A percentile compares a stretch with the other conserved stretches of the same genome.
Evolutionary conservation across 2,329 filamentous ascomycete genomes (phyloP).

Genomic region (Fusarium keratoplasticum): DNA sequence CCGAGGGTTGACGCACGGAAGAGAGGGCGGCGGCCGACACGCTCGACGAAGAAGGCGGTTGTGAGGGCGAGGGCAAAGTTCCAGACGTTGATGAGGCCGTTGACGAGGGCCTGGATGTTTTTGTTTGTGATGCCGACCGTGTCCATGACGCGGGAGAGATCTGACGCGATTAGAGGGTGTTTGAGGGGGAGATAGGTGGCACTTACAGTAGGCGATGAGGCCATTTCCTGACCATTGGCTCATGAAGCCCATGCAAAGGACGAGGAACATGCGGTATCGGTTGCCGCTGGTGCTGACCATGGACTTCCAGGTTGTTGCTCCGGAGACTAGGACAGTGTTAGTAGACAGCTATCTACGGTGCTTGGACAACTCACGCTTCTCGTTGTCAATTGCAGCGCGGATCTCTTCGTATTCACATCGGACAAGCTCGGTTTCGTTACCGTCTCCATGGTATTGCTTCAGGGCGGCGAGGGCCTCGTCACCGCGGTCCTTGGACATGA

Average conservation of each 20-base stretch:
- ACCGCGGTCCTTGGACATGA: constrained; percentile 53
- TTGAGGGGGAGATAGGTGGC: fast-evolving
- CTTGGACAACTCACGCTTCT: constrained; percentile 49
- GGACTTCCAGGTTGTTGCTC: constrained; percentile 44
- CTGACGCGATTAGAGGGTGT: background rate
- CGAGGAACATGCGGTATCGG: constrained; percentile 52
- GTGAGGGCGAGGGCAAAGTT: constrained; percentile 44
- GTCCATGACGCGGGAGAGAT: constrained; percentile 33
- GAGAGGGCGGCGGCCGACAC: constrained; percentile 46
- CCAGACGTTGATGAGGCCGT: constrained; percentile 46
- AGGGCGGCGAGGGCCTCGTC: constrained; percentile 65
- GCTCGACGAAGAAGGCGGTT: constrained; percentile 43
- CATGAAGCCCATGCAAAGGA: constrained; percentile 58
- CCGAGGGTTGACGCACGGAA: constrained; percentile 47
- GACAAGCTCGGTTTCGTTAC: constrained; percentile 63
- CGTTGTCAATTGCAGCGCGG: constrained; percentile 47
- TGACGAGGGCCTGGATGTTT: constrained; percentile 43
- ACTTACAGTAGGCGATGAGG: constrained; percentile 47
- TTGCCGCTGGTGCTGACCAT: constrained; percentile 48
- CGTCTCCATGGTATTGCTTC: constrained; percentile 68
- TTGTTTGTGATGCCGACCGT: constrained; percentile 38
- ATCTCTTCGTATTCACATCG: constrained; percentile 64
- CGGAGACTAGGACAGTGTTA: constrained; percentile 13
- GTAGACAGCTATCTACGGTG: background rate
- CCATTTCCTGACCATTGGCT: constrained; percentile 54